These are phyloP conservation scores for Clitopilus hobsonii DNA, from an alignment of 768 basidiomycete genomes.

Conservation along the genomic window DNA sequence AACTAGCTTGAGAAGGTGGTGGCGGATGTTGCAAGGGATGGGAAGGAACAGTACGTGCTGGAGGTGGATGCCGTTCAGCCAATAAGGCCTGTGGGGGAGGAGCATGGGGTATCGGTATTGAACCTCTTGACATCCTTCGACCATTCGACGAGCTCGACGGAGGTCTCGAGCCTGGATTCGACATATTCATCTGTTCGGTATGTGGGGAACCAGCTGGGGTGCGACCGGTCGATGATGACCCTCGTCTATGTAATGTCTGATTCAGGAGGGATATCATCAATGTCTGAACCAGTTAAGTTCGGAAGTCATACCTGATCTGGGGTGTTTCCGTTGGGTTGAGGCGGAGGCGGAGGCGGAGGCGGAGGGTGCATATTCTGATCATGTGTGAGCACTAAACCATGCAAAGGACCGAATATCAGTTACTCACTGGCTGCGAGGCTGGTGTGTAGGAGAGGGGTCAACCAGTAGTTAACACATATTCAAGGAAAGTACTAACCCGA, in stretches of 20 bases:
- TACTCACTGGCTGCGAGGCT: not conserved
- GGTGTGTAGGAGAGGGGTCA: not conserved
- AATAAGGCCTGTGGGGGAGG: not conserved
- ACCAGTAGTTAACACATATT: not conserved
- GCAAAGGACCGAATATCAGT: too few species aligned
- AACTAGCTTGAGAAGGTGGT: not conserved
- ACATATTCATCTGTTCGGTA: not conserved
- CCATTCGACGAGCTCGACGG: not conserved
- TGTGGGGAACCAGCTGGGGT: not conserved
- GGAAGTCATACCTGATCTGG: too few species aligned
- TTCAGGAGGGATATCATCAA: too few species aligned
- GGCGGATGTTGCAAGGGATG: not conserved
- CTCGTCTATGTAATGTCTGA: too few species aligned
- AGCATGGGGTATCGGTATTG: not conserved
- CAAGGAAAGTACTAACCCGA: not conserved
- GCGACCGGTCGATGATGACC: not conserved
- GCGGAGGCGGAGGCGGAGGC: too few species aligned
- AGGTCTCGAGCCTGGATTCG: not conserved
- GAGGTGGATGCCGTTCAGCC: not conserved
- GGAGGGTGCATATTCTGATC: too few species aligned
- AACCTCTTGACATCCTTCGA: not conserved
- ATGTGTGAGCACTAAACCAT: too few species aligned
- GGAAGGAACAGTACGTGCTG: not conserved
- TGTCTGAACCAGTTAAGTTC: too few species aligned
- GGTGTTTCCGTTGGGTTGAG: too few species aligned